These are phyloP conservation scores for Fusarium citri DNA, from an alignment of 2,329 filamentous ascomycete genomes.

Conservation along the genomic window DNA sequence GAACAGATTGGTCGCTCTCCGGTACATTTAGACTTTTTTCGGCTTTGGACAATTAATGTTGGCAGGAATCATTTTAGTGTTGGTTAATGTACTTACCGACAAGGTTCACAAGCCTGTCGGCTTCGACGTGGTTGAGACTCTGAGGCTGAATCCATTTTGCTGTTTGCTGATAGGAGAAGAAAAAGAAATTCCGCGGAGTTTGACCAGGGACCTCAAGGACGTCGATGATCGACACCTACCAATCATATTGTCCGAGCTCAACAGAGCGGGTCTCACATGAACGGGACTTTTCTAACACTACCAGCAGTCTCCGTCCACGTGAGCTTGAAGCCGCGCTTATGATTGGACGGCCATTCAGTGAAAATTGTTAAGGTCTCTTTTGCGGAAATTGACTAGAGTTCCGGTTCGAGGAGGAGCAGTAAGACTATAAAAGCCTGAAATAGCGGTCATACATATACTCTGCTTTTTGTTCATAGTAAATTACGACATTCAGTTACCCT, in stretches of 20 bases:
- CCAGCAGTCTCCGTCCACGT: background rate
- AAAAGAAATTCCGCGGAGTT: background rate
- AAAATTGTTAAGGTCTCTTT: background rate
- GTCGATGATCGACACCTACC: background rate
- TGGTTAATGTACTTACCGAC: background rate
- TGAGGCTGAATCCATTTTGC: background rate
- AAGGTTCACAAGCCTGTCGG: slow-evolving; percentile 14
- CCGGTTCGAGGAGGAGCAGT: background rate
- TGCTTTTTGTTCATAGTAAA: no score
- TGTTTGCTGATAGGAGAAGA: background rate
- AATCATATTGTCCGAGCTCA: fast-evolving
- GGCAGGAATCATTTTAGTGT: fast-evolving
- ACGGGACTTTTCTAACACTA: fast-evolving
- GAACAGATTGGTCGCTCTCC: slow-evolving; percentile 17
- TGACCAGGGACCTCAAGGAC: background rate
- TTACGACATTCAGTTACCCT: fast-evolving
- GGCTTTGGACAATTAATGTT: background rate
- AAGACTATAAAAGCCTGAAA: background rate
- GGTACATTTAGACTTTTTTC: slow-evolving; percentile 20
- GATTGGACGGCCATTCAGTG: fast-evolving
- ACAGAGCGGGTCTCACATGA: background rate
- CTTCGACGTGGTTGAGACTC: background rate
- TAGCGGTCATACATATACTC: no score
- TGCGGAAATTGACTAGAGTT: background rate
- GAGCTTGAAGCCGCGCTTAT: fast-evolving